phyloP scores from a whole-genome alignment of 805 yeast genomes.

The Saccharomycopsis sp. region DNA sequence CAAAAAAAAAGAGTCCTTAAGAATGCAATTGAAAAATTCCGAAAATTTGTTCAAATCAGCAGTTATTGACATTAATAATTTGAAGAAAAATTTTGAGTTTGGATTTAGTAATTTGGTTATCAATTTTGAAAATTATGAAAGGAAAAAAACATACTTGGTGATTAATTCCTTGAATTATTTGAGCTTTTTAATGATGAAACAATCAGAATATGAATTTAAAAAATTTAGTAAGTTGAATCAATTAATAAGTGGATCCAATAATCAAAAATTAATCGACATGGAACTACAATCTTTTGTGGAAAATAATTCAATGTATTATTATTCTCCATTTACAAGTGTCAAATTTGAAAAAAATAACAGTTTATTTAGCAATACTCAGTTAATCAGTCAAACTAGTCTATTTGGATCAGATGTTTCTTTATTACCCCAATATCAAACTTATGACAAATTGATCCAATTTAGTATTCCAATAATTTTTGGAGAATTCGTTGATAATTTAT shows the following conservation, averaged over 20 bases:
- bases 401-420: conserved; percentile 18
- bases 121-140: conserved; percentile 10
- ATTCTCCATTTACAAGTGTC: conserved; percentile 9
- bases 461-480: conserved; percentile 14
- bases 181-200: conserved; percentile 17
- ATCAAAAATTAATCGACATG: conserved; percentile 6
- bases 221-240: conserved; percentile 12
- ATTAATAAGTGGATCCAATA: conserved; percentile 12
- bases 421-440: conserved; percentile 11
- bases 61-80: conserved; percentile 4
- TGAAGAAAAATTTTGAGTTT: conserved; percentile 7
- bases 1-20: conserved; percentile 10
- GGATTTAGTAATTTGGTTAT: conserved; percentile 6
- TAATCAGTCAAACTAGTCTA: conserved; percentile 6
- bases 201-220: conserved; percentile 18
- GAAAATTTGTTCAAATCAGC: conserved; percentile 6
- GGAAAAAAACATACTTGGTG: conserved; percentile 4
- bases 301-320: conserved; percentile 11
- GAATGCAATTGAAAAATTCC: conserved; percentile 2
- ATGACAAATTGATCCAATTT: neutral
- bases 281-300: conserved; percentile 8
- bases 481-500: conserved; percentile 9
- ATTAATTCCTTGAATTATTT: conserved; percentile 17
- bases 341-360: conserved; percentile 13
- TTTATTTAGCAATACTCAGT: neutral